Conservation (phyloP, 441 rosid species). For the Iberis amara region DNA sequence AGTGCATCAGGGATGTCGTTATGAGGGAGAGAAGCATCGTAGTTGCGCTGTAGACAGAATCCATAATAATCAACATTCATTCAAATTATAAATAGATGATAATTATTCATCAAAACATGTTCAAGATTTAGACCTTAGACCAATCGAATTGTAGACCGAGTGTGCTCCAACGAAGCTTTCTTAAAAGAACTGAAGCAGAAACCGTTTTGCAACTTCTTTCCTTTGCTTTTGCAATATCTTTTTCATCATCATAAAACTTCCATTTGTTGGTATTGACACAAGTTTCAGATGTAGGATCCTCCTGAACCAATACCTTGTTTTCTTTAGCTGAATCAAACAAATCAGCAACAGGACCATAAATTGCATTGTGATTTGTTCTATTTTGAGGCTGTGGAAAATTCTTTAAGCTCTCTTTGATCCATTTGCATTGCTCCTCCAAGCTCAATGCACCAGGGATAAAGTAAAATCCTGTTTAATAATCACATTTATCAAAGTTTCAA, state of each 20-base stretch:
- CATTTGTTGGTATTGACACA: slow-evolving; percentile 35
- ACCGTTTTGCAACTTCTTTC: slow-evolving; percentile 40
- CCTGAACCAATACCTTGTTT: slow-evolving; percentile 51
- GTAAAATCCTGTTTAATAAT: slow-evolving; percentile 55
- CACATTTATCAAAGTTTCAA: slow-evolving; percentile 17
- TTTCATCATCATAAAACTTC: slow-evolving; percentile 46
- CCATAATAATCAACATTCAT: slow-evolving; percentile 1
- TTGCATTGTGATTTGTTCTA: slow-evolving; percentile 79
- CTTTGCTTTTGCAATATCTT: slow-evolving; percentile 27
- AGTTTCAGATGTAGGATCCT: slow-evolving; percentile 32
- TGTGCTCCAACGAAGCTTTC: slow-evolving; percentile 90
- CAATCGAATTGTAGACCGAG: slow-evolving; percentile 91
- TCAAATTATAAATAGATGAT: neutral
- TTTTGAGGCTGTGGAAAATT: slow-evolving; percentile 84
- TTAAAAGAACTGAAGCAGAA: slow-evolving; percentile 44
- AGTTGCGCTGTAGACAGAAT: slow-evolving; percentile 48
- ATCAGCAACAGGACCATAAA: slow-evolving; percentile 66
- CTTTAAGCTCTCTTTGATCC: slow-evolving; percentile 73
- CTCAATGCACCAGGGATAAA: slow-evolving; percentile 68
- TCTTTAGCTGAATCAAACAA: slow-evolving; percentile 51
- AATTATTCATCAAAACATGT: slow-evolving; percentile 14
- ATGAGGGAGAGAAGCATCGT: slow-evolving; percentile 69
- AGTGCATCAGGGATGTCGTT: slow-evolving; percentile 72
- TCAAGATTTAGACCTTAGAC: slow-evolving; percentile 54
- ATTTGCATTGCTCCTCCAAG: slow-evolving; percentile 65